Base-by-base conservation (phyloP, 2,329 filamentous ascomycete species). In the Talaromyces pinophilus region DNA sequence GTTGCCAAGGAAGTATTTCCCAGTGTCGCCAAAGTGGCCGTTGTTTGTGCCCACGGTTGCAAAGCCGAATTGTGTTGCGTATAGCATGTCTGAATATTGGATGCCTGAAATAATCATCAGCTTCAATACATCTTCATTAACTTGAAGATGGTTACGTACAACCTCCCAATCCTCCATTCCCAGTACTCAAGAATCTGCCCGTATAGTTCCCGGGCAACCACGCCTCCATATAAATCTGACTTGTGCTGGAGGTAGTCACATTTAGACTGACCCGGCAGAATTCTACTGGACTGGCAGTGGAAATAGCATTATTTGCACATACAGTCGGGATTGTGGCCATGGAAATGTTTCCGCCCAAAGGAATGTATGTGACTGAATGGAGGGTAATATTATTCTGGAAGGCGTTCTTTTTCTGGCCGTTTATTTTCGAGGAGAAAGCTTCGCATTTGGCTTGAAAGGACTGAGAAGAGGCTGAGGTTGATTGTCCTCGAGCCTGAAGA, bases 131-230 rank as follows among this genome's bases (percentile, higher is more conserved):
- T n/a, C 13, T 48, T 54, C 50, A 33, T n/a, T 1, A n/a, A 17
- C 25, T 10, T 5, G 17, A 54, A 60, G 22, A 7, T 17, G 22
- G 15, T 13, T 17, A 59, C 55, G 5, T 59, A 59, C 55, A 59
- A 22, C 55, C 55, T 8, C 55, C 55, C 33, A 57, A 11, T 17
- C 83, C 83, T 0, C 82, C 82, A 61, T 85, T 85, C 0, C 83
- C 83, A 0, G 81, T 83, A 25, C 79, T 81, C 50, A 85, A 60
- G 55, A 83, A 83, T 2, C 81, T 78, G 0, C 78, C 82, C 0
- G 76, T 80, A 74, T 83, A 85, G 11, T 79, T 71, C 6, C 75
- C 75, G 0, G 83, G 83, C 19, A 84, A 71, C 82, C 82, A 84
- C 1, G 81, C 73, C 68, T 85, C 83, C 22, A 82, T 72, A 4